Evolutionary conservation across 1,284 basidiomycete species (phyloP), one percentile per base, ranked within the genome.

Genomic region (Pseudozyma tsukubaensis): DNA sequence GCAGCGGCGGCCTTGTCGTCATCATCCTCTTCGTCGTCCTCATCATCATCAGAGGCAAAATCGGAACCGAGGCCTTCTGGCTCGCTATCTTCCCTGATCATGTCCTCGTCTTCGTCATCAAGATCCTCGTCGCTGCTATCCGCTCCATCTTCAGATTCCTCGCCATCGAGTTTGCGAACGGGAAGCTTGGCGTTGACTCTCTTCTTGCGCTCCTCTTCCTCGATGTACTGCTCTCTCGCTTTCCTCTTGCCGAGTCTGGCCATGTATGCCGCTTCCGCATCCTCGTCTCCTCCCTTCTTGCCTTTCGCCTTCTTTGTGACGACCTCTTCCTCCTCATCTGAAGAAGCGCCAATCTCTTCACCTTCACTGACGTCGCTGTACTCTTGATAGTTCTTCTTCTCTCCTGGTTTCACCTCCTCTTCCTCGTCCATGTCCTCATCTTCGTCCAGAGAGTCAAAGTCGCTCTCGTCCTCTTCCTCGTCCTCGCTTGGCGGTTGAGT

Each of bases 371-470:
- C 67, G 40, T 73, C 68, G 54, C 70, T 64, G 32, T 79, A 71
- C 36, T 72, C 70, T 19, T 64, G 53, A 21, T 58, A 71, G 40
- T 78, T 67, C 37, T 59, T 59, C 51, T 75, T 65, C 53, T 68
- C 50, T 37, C 37, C 57, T 13, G 29, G 44, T 36, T 18, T 35
- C 39, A 14, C 21, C 42, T 35, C 39, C 47, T 59, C 47, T 11
- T 51, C 53, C 2, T 50, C 63, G 13, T 69, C 60, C 6, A 44
- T 43, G 14, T 65, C 67, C 24, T 65, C 36, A 13, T 62, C 50
- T 85, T 42, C 94, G 92, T 89, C 72, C 90, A 89, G 37, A 14
- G 53, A 44, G 90, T 91, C 50, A 6, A 29, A 29, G 24, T 29
- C 24, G 24, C 24, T 29, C 24, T 29, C 24, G 24, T 3, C 24